Base-by-base conservation (phyloP, 2,329 filamentous ascomycete genomes). In the Graphilbum sp. region DNA sequence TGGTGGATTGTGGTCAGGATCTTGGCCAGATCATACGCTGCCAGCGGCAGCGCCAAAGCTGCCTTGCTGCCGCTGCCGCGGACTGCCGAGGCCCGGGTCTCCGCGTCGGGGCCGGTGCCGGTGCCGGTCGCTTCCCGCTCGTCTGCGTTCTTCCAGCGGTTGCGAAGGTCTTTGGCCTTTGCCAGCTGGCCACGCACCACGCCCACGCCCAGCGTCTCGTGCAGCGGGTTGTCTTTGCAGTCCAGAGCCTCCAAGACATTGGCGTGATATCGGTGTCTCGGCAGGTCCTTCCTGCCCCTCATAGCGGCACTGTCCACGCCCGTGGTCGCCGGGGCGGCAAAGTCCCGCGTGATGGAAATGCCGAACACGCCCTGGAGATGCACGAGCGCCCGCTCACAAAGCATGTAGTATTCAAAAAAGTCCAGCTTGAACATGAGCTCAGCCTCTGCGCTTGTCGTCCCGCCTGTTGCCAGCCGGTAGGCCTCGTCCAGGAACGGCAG, bases 381-480 rank as follows among this genome's bases (percentile, higher is more conserved):
- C 2, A 81, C 75, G 8, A 84, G 61, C 0, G 76, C 77, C 23
- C 79, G 71, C 56, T 85, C 79, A 7, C 84, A 67, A 27, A 81
- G 65, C 37, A 73, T 72, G 57, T 84, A 84, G 53, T 78, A 84
- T 50, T 85, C 79, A 55, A 80, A 75, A 45, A 84, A 85, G 50
- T 84, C 79, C 8, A 84, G 65, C 53, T 84, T 83, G 61, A 84
- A 84, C 64, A 82, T 82, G 15, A 71, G 64, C 53, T 78, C 72
- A 0, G 68, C 68, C 45, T 70, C 65, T 11, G 53, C 50, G 10
- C 12, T 30, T 11, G 53, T 49, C 10, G n/a, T 30, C 19, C 53
- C 48, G 13, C 34, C 17, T 8, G 41, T 47, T 0, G 73, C 72
- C 2, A 62, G 57, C n/a, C 53, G 54, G 49, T 77, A 78, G 2